These are phyloP conservation scores for Neurospora sp. DNA, from an alignment of 2,329 filamentous ascomycete species.

Conservation along the genomic window DNA sequence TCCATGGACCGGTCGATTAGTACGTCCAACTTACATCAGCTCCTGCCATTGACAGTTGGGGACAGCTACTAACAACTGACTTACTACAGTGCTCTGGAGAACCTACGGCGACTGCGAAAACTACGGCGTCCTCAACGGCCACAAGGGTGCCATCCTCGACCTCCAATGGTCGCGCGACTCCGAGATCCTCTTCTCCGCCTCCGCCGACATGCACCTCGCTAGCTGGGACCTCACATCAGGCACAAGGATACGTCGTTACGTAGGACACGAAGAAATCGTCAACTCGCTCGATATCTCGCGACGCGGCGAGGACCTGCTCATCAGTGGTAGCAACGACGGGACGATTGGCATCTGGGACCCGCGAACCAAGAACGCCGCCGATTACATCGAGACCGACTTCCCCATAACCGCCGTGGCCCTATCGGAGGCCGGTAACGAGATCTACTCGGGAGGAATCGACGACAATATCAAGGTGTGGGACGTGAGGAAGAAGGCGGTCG, in stretches of 20 bases:
- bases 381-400: constrained; percentile 84
- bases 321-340: constrained; percentile 89
- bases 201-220: constrained; percentile 84
- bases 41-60: constrained; percentile 7
- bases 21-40: constrained; percentile 32
- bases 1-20: constrained; percentile 90
- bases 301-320: constrained; percentile 79
- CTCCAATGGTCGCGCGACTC: constrained; percentile 96
- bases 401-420: constrained; percentile 85
- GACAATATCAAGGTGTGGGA: constrained; percentile 98
- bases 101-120: constrained; percentile 91
- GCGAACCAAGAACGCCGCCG: constrained; percentile 74
- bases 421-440: constrained; percentile 89
- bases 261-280: constrained; percentile 92
- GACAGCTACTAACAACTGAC: constrained; percentile 5
- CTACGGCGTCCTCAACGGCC: constrained; percentile 78
- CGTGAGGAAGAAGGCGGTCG: constrained; percentile 77
- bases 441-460: constrained; percentile 91
- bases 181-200: constrained; percentile 80
- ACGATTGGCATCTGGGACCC: constrained; percentile 95
- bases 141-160: constrained; percentile 84
- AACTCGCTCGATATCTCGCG: constrained; percentile 83
- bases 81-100: constrained; percentile 69
- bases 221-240: constrained; percentile 94
- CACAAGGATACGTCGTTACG: constrained; percentile 80